Evolutionary conservation across 352 stramenopile genomes (phyloP), one percentile per base, ranked within the genome.

Genomic region (Lagenidium giganteum): DNA sequence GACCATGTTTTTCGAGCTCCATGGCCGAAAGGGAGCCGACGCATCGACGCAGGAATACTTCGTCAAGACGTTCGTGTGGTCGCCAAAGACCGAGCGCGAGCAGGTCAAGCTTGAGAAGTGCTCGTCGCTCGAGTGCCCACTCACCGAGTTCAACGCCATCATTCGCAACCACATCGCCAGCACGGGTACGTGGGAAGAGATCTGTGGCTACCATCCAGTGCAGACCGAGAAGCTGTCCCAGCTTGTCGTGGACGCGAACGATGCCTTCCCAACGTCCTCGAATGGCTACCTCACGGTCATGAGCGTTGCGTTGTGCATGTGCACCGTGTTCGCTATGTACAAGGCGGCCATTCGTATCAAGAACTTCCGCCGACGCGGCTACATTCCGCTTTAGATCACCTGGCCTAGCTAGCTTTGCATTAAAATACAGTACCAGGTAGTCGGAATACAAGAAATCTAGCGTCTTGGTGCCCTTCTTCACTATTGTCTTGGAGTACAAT

Each of bases 1-100:
- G 9, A 87, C 81, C 27, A 79, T 93, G 65, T 82, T 88, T 38
- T 93, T 93, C 38, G 81, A 93, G 56, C 51, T 93, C 22, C 81
- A 80, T 29, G 66, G 67, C 3, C 45, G 43, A 31, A 51, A 34
- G 14, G 21, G 47, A 6, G 50, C 53, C 6, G 42, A 29, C 16
- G 46, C 50, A 7, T 40, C 37, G 2, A 46, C 49, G 17, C 70
- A 87, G 40, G 30, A 45, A 3, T 89, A 89, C 44, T 82, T 81
- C 30, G 63, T 93, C 31, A 61, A 75, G 51, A 88, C 70, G 23
- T 90, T 68, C 44, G 61, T 93, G 27, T 93, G 79, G 78, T 85
- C 78, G 21, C 81, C 81, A 17, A 57, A 55, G 22, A 89, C 78
- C 6, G 24, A 54, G 18, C 75, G 81, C 37, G 65, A 87, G 57